Base-by-base conservation (phyloP, 140 eudicot species). In the Stevia rebaudiana region DNA sequence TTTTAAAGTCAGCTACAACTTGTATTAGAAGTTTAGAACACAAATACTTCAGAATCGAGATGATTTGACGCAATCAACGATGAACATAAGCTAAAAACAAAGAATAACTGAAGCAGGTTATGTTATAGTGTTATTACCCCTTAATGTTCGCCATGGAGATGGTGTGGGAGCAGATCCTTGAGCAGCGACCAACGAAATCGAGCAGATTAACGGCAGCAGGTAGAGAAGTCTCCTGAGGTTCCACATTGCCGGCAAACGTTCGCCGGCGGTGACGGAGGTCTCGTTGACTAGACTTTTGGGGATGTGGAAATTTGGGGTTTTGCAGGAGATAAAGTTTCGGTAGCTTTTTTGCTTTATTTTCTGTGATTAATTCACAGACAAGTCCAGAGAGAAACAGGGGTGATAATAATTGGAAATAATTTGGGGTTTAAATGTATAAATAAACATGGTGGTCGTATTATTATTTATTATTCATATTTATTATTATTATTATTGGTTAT, bases 111-210 rank as follows among this genome's bases (percentile, higher is more conserved):
- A 30, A 56, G 13, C 8, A 31, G 44, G 63, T 8, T 31, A 17
- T 31, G 41, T n/a, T 18, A 40, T 68, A 85, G n/a, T n/a, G n/a
- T n/a, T n/a, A n/a, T n/a, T n/a, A 28, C 89, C 89, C 11, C 9
- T 36, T 37, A 80, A 66, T 35, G 94, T 86, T 23, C 23, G 74
- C 94, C 89, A 86, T 74, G n/a, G 47, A 6, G 73, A 50, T 42
- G 67, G 46, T 35, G 58, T 21, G 33, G 19, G 30, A 10, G 33
- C 46, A 53, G 89, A 82, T 76, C 89, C 53, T 52, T 78, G 84
- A 61, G 81, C 81, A 61, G 79, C 48, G 35, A 58, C 83, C 49
- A 78, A 69, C 1, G 81, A 72, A 35, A 67, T 54, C 10, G 61
- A 65, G 41, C 70, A 71, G 31, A 59, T 56, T 40, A 82, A 56